Base-by-base conservation (phyloP, 2,329 filamentous ascomycete species). In the Xylariales sp. region DNA sequence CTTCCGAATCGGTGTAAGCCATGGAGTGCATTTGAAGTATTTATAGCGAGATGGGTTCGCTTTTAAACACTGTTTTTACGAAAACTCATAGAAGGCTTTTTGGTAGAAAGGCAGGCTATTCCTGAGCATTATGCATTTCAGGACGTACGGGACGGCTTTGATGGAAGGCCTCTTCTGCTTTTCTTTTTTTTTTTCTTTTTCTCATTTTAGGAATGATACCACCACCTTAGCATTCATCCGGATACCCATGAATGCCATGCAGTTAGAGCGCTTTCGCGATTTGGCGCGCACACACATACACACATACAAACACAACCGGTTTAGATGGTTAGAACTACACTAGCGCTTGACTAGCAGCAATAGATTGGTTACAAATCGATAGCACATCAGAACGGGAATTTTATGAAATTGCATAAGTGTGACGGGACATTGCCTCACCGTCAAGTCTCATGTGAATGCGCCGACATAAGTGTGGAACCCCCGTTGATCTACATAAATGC, bases 171-270 rank as follows among this genome's bases (percentile, higher is more conserved):
- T 55, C 12, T 39, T 39, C 36, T 39, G 36, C 36, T 36, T 45
- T 50, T 53, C 34, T n/a, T 45, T 36, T 49, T n/a, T 45, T 36
- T 49, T 55, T 55, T 10, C 34, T n/a, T 18, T 57, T 48, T 64
- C 32, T 41, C 36, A 43, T 43, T 53, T 58, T 56, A 50, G 34
- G 30, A 55, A 59, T 59, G 65, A 67, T 67, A 67, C 60, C 65
- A 67, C 59, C 49, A 36, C 30, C 49, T 49, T 49, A 5, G 41
- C 48, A 54, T 67, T 67, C 43, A 39, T 67, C 63, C 43, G 43
- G 23, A 64, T 67, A 64, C 52, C 36, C 55, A 59, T 43, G 12
- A 18, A 23, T 23, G 23, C 23, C 1, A 23, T 23, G 43, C 32
- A 16, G 55, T 23, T 10, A 18, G 3, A 3, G 36, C 34, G 14